These are phyloP conservation scores for Coniferiporia weirii DNA, from an alignment of 1,284 basidiomycete species.

Conservation along the genomic window DNA sequence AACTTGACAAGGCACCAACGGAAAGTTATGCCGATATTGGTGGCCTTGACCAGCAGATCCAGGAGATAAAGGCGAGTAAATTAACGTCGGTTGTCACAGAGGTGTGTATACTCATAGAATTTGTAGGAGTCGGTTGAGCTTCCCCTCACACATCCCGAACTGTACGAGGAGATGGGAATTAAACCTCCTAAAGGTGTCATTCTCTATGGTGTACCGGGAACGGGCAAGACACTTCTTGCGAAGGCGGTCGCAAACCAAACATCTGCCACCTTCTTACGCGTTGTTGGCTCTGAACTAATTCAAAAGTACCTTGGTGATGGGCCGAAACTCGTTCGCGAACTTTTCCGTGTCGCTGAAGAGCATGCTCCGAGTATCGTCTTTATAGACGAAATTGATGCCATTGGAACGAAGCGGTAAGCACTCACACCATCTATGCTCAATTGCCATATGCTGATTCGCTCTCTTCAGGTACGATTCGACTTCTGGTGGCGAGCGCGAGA, in stretches of 20 bases:
- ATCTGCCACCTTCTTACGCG: constrained; percentile 95
- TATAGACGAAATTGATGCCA: constrained; percentile 98
- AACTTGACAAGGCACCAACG: constrained; percentile 96
- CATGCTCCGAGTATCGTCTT: constrained; percentile 99
- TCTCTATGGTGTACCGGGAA: constrained; percentile 97
- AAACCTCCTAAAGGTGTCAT: constrained; percentile 99
- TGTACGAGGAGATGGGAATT: constrained; percentile 99
- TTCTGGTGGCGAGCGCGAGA: constrained; percentile 96
- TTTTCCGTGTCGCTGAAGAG: constrained; percentile 97
- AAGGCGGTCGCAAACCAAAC: constrained; percentile 99
- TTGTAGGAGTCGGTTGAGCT: constrained; percentile 95
- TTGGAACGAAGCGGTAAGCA: constrained; percentile 92
- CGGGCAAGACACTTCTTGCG: constrained; percentile 96
- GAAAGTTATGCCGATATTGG: constrained; percentile 99
- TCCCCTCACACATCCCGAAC: constrained; percentile 94
- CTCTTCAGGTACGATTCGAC: constrained; percentile 82
- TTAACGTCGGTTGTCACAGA: constrained; percentile 10
- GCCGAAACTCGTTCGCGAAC: constrained; percentile 96
- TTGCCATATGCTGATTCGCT: constrained; percentile 22
- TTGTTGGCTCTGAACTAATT: constrained; percentile 97
- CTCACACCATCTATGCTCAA: not conserved
- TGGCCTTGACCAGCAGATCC: constrained; percentile 94
- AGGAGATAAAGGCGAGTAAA: constrained; percentile 88
- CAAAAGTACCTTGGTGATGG: constrained; percentile 99
- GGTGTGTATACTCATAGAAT: not conserved